A percentile compares a stretch with the other conserved stretches of the same genome.
phyloP scores from a whole-genome alignment of 2,329 filamentous ascomycete species.

The Dryadomyces quercivorus region DNA sequence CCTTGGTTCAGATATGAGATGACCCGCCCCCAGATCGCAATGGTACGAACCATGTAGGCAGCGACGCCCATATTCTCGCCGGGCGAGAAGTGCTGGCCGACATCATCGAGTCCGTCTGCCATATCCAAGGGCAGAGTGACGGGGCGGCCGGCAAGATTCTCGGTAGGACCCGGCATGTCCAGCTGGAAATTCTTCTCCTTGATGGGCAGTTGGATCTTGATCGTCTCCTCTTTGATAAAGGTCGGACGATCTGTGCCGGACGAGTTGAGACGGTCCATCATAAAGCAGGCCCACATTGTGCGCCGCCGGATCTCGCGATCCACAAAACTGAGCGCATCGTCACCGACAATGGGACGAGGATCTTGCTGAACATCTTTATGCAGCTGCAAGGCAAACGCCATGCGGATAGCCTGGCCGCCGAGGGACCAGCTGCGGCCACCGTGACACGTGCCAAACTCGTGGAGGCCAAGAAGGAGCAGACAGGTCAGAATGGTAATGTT shows the following conservation, averaged over 20 bases:
- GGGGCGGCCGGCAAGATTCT: conserved; percentile 56
- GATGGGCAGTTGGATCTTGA: conserved; percentile 82
- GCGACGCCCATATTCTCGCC: conserved; percentile 83
- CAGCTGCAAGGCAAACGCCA: conserved; percentile 91
- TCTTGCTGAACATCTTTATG: conserved; percentile 86
- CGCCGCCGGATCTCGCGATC: conserved; percentile 86
- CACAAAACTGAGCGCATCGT: conserved; percentile 66
- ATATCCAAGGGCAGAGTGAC: neutral
- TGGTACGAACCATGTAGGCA: conserved; percentile 75
- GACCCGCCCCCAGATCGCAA: conserved; percentile 81
- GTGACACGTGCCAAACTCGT: conserved; percentile 95
- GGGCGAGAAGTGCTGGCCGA: too few species aligned
- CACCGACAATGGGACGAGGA: conserved; percentile 49
- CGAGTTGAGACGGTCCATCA: conserved; percentile 97
- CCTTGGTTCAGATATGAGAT: conserved; percentile 86
- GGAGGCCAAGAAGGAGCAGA: conserved; percentile 74
- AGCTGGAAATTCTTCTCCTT: conserved; percentile 83
- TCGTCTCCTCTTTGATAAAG: conserved; percentile 79
- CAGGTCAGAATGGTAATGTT: conserved; percentile 94
- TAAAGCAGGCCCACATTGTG: conserved; percentile 96
- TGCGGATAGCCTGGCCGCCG: conserved; percentile 86
- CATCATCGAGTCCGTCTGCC: too few species aligned
- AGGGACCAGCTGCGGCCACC: conserved; percentile 93
- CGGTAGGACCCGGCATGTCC: conserved; percentile 79
- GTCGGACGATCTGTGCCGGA: conserved; percentile 87